These are phyloP conservation scores for Penicillium herquei DNA, from an alignment of 495 filamentous ascomycete genomes.

Conservation along the genomic window DNA sequence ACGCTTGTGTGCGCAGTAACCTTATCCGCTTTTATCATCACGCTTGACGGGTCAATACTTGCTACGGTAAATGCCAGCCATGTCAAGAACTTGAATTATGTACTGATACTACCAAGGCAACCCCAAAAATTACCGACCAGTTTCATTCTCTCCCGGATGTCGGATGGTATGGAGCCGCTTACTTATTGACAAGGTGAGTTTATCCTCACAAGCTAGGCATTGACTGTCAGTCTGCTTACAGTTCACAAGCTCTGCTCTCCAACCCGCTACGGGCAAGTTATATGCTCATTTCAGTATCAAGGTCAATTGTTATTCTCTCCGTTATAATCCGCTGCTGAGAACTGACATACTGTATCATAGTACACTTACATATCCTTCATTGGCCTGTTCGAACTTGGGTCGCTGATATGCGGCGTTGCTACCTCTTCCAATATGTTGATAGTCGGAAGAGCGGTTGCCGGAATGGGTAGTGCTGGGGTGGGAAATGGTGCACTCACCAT, in stretches of 20 bases:
- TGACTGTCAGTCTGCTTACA: not conserved
- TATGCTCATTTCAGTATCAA: not conserved
- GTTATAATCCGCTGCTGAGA: not conserved
- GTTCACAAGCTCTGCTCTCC: not conserved
- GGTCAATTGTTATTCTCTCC: not conserved
- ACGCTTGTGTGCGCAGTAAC: too few relatives aligned
- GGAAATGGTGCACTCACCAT: slow-evolving; percentile 73
- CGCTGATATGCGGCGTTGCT: slow-evolving; percentile 67
- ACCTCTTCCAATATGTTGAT: slow-evolving; percentile 66
- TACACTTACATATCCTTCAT: slow-evolving; percentile 58
- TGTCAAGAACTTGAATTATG: too few relatives aligned
- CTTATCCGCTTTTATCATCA: too few relatives aligned
- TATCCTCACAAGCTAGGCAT: not conserved
- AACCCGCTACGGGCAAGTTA: not conserved
- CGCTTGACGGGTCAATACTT: too few relatives aligned
- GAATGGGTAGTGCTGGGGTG: slow-evolving; percentile 64
- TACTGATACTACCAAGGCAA: not conserved
- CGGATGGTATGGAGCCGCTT: slow-evolving; percentile 36
- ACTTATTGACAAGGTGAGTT: not conserved
- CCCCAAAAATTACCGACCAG: slow-evolving; percentile 14
- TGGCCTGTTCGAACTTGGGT: slow-evolving; percentile 70
- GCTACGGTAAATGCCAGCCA: too few relatives aligned
- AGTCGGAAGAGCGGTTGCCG: slow-evolving; percentile 72
- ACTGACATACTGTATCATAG: not conserved
- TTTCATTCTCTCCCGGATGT: slow-evolving; percentile 42